Base-by-base conservation (phyloP, 1,284 basidiomycete species). In the Ustilago tritici region DNA sequence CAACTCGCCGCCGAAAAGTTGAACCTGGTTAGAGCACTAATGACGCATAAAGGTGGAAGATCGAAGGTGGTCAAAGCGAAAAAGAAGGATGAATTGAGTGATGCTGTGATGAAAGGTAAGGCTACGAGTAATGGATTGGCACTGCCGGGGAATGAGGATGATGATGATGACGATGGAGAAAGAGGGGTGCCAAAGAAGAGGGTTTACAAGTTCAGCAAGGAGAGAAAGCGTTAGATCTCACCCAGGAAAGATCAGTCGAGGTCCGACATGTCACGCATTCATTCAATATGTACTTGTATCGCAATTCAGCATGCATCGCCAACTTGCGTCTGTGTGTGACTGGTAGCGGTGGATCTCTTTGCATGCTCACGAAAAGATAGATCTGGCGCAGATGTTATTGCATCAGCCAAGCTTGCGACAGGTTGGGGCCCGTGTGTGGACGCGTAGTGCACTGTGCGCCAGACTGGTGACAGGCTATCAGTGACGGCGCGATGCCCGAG, bases 181-280 rank as follows among this genome's bases (percentile, higher is more conserved):
- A 40, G 50, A 31, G 52, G 56, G 11, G 60, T 68, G 43, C 17
- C 12, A 7, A 56, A 70, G 58, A 31, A 47, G 49, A 76, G 56
- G 60, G 36, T 73, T n/a, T 83, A 71, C 43, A 76, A 67, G 56
- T 83, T 79, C 60, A 76, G 79, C n/a, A 79, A 70, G 60, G 76
- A 83, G 70, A 60, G 81, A 56, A 80, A 80, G 66, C 69, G 71
- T 4, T 82, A 56, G 50, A 31, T 28, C 52, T 19, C 50, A 4
- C 31, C 1, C 31, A 17, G 15, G 11, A 57, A 31, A 28, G 23
- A 28, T 28, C 23, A 28, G 23, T 28, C 3, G 23, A 28, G 2
- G 23, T 28, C 23, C 23, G 17, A 19, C 19, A 19, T n/a, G n/a
- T 19, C 11, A 19, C 6, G 43, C 43, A 46, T 46, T 19, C 53